Evolutionary conservation across 1,139 yeast species (phyloP).

Genomic region (Suhomyces maxii): DNA sequence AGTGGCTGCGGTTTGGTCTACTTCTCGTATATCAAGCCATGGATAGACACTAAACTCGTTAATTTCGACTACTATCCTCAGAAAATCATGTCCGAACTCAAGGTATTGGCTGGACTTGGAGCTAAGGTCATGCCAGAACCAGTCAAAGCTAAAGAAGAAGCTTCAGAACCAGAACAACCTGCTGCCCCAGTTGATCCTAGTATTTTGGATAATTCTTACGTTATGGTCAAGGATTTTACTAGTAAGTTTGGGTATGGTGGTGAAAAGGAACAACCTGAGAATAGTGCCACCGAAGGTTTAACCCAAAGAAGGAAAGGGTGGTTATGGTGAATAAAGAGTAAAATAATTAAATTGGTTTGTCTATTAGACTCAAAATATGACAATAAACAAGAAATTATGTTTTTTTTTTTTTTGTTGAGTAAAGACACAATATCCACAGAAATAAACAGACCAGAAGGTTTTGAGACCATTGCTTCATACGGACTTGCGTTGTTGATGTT

Average conservation of each 20-base stretch:
- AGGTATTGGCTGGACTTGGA: conserved; percentile 1
- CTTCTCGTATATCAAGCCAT: conserved; percentile 33
- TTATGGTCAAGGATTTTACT: conserved; percentile 17
- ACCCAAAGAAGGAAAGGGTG: conserved; percentile 25
- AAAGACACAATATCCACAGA: too few species aligned
- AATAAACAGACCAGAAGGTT: too few species aligned
- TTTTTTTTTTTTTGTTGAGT: too few species aligned
- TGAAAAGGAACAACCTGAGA: neutral
- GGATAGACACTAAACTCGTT: conserved; percentile 25
- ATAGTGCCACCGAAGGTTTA: conserved; percentile 15
- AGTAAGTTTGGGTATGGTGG: conserved; percentile 11
- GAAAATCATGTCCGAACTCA: conserved; percentile 1
- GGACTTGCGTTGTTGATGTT: too few species aligned
- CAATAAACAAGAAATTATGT: too few species aligned
- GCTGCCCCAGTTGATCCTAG: neutral
- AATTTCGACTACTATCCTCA: conserved; percentile 3
- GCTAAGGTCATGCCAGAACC: neutral
- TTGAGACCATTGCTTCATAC: too few species aligned
- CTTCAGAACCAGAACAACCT: neutral
- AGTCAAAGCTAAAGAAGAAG: neutral
- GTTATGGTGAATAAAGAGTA: conserved; percentile 26
- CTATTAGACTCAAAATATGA: neutral
- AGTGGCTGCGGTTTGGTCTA: conserved; percentile 43
- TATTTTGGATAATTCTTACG: conserved; percentile 17
- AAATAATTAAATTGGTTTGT: neutral